Evolutionary conservation across 495 filamentous ascomycete genomes (phyloP).

Genomic region (Cercophora scortea): DNA sequence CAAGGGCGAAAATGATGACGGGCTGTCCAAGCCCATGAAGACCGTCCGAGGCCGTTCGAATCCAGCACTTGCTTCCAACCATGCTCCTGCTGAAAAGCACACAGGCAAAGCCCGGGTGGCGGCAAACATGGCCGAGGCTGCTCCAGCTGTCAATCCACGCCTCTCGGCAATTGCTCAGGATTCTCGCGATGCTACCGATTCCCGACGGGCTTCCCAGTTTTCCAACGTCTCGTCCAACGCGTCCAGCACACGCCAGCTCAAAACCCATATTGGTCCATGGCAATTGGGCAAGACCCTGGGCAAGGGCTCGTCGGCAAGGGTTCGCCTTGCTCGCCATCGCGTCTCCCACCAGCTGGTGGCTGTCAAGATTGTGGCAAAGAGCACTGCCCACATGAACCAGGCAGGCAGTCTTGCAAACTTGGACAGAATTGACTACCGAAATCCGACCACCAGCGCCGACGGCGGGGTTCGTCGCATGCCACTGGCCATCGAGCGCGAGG

Average conservation of each 20-base stretch:
- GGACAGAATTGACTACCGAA: constrained; percentile 40
- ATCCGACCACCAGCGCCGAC: constrained; percentile 31
- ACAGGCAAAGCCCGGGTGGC: neutral
- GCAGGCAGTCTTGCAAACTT: constrained; percentile 71
- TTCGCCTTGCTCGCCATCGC: constrained; percentile 72
- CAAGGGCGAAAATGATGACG: constrained; percentile 7
- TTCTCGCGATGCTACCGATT: constrained; percentile 29
- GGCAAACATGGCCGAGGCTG: neutral
- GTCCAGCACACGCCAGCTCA: constrained; percentile 44
- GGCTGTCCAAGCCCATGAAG: constrained; percentile 11
- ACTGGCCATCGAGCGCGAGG: constrained; percentile 80
- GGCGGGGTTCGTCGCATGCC: constrained; percentile 63
- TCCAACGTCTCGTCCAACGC: constrained; percentile 58
- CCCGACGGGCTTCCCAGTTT: constrained; percentile 63
- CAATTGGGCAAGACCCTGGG: constrained; percentile 79
- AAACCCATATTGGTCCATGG: constrained; percentile 84
- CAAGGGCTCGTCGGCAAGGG: constrained; percentile 74
- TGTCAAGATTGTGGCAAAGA: constrained; percentile 87
- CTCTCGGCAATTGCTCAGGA: constrained; percentile 28
- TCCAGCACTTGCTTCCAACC: constrained; percentile 2
- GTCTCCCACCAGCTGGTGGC: constrained; percentile 70
- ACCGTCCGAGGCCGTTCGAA: constrained; percentile 5
- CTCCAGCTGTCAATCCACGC: neutral
- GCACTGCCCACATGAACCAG: constrained; percentile 58
- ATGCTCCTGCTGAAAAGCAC: constrained; percentile 1